Conservation (phyloP, 176 grass and related monocot genomes). For the sorghum (Sorghum bicolor) region DNA sequence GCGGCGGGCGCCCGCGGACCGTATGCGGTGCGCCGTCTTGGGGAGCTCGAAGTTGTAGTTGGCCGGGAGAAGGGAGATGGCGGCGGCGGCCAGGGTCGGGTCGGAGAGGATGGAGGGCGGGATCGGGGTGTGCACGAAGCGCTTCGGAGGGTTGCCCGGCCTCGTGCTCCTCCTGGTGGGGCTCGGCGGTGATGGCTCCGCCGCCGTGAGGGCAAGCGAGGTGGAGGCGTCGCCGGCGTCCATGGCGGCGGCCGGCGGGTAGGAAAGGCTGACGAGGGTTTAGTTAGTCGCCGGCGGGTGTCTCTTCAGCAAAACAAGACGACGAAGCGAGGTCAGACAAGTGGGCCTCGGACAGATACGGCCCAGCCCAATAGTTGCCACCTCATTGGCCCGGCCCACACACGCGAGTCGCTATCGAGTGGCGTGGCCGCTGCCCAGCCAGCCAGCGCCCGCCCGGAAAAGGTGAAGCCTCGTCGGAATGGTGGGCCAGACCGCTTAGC, state of each 20-base stretch:
- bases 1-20: constrained; percentile 51
- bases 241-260: constrained; percentile 41
- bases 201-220: constrained; percentile 28
- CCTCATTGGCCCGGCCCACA: neutral
- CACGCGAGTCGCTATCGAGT: neutral
- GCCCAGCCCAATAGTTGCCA: neutral
- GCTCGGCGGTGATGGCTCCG: neutral
- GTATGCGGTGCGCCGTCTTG: constrained; percentile 88
- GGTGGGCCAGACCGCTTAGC: neutral
- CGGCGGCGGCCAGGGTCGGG: constrained; percentile 63
- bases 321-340: neutral
- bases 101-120: constrained; percentile 71
- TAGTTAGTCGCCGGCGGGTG: neutral
- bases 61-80: constrained; percentile 62
- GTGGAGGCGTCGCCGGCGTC: constrained; percentile 42
- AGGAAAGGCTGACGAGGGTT: constrained; percentile 30
- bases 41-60: constrained; percentile 85
- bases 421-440: neutral
- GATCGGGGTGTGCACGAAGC: constrained; percentile 80
- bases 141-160: constrained; percentile 49
- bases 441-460: neutral
- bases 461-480: neutral
- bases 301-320: neutral
- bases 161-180: constrained; percentile 32
- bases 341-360: neutral